Percentiles rank a stretch among this genome's conserved stretches.
These are phyloP conservation scores for Pichia manshurica DNA, from an alignment of 805 yeast species.

Conservation along the genomic window DNA sequence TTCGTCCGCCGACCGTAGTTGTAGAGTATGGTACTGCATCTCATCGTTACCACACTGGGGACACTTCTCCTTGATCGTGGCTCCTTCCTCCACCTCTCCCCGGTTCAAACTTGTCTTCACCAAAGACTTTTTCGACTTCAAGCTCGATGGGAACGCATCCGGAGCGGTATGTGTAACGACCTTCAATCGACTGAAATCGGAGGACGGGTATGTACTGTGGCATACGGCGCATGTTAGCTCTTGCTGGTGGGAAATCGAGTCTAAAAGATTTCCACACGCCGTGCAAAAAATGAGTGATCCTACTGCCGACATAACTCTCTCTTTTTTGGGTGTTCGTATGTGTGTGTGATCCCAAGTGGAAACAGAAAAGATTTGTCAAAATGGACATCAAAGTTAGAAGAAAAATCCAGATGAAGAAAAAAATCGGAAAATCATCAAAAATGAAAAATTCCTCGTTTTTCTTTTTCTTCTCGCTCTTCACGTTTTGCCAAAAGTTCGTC, in stretches of 20 bases:
- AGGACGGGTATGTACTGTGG: conserved; percentile 34
- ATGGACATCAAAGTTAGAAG: too few relatives aligned
- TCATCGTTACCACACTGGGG: conserved; percentile 98
- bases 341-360: neutral
- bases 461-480: conserved; percentile 6
- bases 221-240: conserved; percentile 31
- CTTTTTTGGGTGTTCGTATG: neutral
- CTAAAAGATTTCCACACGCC: conserved; percentile 87
- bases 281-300: conserved; percentile 93
- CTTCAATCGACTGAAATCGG: conserved; percentile 66
- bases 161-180: conserved; percentile 86
- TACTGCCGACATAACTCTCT: conserved; percentile 74
- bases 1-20: conserved; percentile 96
- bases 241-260: conserved; percentile 47
- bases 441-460: conserved; percentile 1
- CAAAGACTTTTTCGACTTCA: conserved; percentile 76
- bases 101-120: conserved; percentile 79
- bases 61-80: conserved; percentile 94
- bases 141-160: conserved; percentile 87
- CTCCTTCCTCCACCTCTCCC: conserved; percentile 87
- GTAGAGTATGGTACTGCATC: conserved; percentile 96
- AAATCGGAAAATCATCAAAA: neutral
- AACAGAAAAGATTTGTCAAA: too few relatives aligned
- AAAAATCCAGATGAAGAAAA: neutral
- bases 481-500: neutral